These are phyloP conservation scores for Chrysochromulina parva DNA, from an alignment of 78 protist genomes.

Conservation along the genomic window DNA sequence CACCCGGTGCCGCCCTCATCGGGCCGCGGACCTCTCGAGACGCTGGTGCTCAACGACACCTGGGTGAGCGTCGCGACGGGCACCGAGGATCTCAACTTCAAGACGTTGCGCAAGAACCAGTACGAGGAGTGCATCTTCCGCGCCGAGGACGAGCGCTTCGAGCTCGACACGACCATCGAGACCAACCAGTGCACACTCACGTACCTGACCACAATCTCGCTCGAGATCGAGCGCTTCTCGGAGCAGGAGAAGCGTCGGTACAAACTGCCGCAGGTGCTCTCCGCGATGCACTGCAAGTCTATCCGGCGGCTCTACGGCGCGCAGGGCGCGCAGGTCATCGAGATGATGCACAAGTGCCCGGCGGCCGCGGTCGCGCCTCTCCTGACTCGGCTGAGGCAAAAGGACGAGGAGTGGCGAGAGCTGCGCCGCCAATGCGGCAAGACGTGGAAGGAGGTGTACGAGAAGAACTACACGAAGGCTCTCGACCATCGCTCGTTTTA, in stretches of 20 bases:
- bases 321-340: constrained; percentile 39
- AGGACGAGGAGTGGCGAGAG: constrained; percentile 77
- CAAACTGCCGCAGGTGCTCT: background rate
- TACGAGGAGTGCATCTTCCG: constrained; percentile 75
- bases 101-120: constrained; percentile 61
- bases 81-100: constrained; percentile 67
- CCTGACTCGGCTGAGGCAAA: constrained; percentile 72
- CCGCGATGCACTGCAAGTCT: background rate
- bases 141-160: constrained; percentile 73
- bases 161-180: constrained; percentile 84
- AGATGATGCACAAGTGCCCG: constrained; percentile 68
- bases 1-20: background rate
- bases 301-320: constrained; percentile 54
- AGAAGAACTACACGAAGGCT: constrained; percentile 70
- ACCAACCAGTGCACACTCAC: constrained; percentile 58
- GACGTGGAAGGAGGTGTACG: constrained; percentile 80
- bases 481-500: constrained; percentile 74
- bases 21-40: constrained; percentile 56
- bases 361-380: constrained; percentile 69
- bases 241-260: constrained; percentile 40
- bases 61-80: constrained; percentile 82
- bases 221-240: constrained; percentile 30
- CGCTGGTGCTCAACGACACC: constrained; percentile 75
- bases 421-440: constrained; percentile 78
- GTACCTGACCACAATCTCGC: constrained; percentile 46